Evolutionary conservation across 305 asterid genomes (phyloP), one percentile per base, ranked within the genome.

Genomic region (Andrographis paniculata): DNA sequence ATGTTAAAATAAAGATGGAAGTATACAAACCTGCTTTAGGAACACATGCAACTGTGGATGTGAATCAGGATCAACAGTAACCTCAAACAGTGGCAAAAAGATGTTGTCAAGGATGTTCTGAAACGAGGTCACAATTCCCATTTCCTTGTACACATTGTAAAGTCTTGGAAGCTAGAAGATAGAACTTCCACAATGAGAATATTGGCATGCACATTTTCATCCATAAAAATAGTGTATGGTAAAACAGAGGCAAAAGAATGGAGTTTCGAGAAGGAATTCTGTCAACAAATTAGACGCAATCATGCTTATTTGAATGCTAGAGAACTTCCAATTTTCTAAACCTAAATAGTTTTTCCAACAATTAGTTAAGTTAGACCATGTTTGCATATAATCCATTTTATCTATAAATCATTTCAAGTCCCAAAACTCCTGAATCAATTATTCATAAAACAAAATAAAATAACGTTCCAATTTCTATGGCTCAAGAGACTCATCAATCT

Each of bases 91-190:
- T 60, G 99, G 99, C 61, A 92, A 73, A 65, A 92, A 92, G 63
- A 92, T 76, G 68, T 92, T 92, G 66, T 92, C 99, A 13, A 92
- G 96, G 67, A 92, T 92, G 75, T 81, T 87, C 69, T 92, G 96
- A 67, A 92, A 92, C 20, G 99, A 84, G 63, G 99, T 92, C 66
- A 92, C 96, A 30, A 87, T 84, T 30, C 99, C 99, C 96, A 92
- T 92, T 53, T 87, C 96, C 87, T 77, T 87, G 91, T 92, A 92
- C 56, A 91, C 52, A 53, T 91, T 91, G 79, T 91, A 91, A 38
- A 91, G 93, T 65, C 94, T 78, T 12, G 99, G 99, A 62, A 91
- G 95, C 99, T 91, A 73, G 40, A 73, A 9, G 23, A 60, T 18
- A 55, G 28, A 68, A 48, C 56, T 59, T 50, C 48, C 58, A 60